Evolutionary conservation across 306 rosid species (phyloP).

Genomic region (Trichosanthes truncata): DNA sequence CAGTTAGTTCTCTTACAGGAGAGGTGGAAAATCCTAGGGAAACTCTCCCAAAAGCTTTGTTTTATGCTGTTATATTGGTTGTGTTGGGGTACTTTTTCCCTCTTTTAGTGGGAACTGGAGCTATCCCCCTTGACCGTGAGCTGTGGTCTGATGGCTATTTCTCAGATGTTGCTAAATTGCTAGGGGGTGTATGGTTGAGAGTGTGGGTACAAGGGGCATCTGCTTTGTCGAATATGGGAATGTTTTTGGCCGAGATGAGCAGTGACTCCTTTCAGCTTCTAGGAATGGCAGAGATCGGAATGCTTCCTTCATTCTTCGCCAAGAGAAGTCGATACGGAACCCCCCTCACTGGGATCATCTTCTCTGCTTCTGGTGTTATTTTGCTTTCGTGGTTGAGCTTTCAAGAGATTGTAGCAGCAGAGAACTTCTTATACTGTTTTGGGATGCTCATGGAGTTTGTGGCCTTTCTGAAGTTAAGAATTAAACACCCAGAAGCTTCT

Average conservation of each 20-base stretch:
- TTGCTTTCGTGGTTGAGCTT: conserved; percentile 65
- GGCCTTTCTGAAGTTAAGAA: conserved; percentile 50
- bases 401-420: conserved; percentile 67
- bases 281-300: conserved; percentile 57
- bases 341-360: conserved; percentile 42
- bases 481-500: conserved; percentile 23
- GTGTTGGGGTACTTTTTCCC: conserved; percentile 48
- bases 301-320: conserved; percentile 56
- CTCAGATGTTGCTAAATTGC: conserved; percentile 36
- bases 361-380: conserved; percentile 55
- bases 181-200: conserved; percentile 59
- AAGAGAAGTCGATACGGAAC: conserved; percentile 46
- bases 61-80: conserved; percentile 45
- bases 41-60: conserved; percentile 54
- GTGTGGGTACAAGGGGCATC: conserved; percentile 48
- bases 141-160: conserved; percentile 59
- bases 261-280: conserved; percentile 64
- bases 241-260: conserved; percentile 67
- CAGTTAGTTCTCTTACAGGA: conserved; percentile 55
- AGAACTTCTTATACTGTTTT: conserved; percentile 52
- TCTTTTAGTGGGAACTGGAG: conserved; percentile 49
- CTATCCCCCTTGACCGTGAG: conserved; percentile 29
- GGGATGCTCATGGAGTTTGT: conserved; percentile 65
- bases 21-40: conserved; percentile 47
- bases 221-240: conserved; percentile 69